These are phyloP conservation scores for Alternaria dauci DNA, from an alignment of 2,329 filamentous ascomycete genomes.

Conservation along the genomic window DNA sequence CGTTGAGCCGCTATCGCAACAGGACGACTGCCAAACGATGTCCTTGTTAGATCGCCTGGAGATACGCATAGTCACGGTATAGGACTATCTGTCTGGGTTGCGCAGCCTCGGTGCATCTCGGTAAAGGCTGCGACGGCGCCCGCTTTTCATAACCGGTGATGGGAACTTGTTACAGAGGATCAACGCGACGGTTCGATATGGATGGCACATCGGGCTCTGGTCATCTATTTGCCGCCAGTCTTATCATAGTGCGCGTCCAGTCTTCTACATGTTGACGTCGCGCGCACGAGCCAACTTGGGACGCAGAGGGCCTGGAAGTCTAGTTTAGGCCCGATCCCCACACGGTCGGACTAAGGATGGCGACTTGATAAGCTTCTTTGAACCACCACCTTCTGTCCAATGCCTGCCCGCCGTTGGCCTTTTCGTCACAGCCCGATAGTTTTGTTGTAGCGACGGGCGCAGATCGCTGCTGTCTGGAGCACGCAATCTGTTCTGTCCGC, in stretches of 20 bases:
- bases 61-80: neutral
- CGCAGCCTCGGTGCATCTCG: constrained; percentile 1
- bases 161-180: neutral
- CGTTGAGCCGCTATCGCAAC: neutral
- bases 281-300: constrained; percentile 20
- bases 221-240: neutral
- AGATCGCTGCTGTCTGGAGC: constrained; percentile 26
- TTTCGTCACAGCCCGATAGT: constrained; percentile 11
- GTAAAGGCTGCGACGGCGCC: neutral
- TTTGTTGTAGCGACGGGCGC: constrained; percentile 16
- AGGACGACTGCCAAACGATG: neutral
- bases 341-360: constrained; percentile 30
- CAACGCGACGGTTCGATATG: neutral
- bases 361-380: constrained; percentile 43
- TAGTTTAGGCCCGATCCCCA: constrained; percentile 25
- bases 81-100: neutral
- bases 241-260: neutral
- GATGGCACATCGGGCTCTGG: neutral
- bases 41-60: neutral
- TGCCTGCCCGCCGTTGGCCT: constrained; percentile 19
- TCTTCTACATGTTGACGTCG: constrained; percentile 2
- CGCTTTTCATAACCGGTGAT: neutral
- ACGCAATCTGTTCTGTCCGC: constrained; percentile 33
- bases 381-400: constrained; percentile 29
- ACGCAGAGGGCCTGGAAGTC: constrained; percentile 17